Percentiles rank a stretch among this genome's conserved stretches.
Evolutionary conservation across 441 rosid genomes (phyloP).

Genomic region (Viola pubescens): DNA sequence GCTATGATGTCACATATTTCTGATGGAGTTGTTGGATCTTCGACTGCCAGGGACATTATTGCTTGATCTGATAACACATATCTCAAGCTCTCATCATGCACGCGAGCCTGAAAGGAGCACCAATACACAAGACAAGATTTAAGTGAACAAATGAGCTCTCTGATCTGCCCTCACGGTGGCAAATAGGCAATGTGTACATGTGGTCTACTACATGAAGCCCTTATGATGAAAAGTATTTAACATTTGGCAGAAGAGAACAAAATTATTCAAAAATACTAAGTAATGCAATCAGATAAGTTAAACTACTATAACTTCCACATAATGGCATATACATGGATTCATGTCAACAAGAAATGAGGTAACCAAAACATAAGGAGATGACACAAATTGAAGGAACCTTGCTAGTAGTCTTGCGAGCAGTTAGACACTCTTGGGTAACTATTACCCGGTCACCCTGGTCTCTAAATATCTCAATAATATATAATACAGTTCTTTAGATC

Average conservation of each 20-base stretch:
- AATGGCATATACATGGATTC: background rate
- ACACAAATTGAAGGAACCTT: too few relatives aligned
- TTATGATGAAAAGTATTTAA: too few relatives aligned
- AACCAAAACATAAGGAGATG: background rate
- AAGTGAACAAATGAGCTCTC: background rate
- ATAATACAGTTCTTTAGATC: too few relatives aligned
- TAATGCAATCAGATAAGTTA: background rate
- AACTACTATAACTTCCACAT: background rate
- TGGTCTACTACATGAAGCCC: too few relatives aligned
- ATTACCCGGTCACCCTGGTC: too few relatives aligned
- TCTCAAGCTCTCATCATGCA: slow-evolving; percentile 91
- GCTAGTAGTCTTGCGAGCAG: too few relatives aligned
- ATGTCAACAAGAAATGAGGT: slow-evolving; percentile 4
- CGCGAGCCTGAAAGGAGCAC: slow-evolving; percentile 60
- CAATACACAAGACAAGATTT: slow-evolving; percentile 14
- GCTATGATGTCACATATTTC: slow-evolving; percentile 43
- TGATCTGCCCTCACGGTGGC: too few relatives aligned
- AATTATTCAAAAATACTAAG: background rate
- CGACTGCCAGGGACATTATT: slow-evolving; percentile 50
- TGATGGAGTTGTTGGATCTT: slow-evolving; percentile 33
- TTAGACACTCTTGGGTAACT: too few relatives aligned
- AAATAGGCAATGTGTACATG: too few relatives aligned
- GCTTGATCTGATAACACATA: slow-evolving; percentile 80
- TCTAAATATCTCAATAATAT: too few relatives aligned
- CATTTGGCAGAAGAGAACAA: too few relatives aligned